These are phyloP conservation scores for Pseudogymnoascus sp. DNA, from an alignment of 2,329 filamentous ascomycete genomes.

Conservation along the genomic window DNA sequence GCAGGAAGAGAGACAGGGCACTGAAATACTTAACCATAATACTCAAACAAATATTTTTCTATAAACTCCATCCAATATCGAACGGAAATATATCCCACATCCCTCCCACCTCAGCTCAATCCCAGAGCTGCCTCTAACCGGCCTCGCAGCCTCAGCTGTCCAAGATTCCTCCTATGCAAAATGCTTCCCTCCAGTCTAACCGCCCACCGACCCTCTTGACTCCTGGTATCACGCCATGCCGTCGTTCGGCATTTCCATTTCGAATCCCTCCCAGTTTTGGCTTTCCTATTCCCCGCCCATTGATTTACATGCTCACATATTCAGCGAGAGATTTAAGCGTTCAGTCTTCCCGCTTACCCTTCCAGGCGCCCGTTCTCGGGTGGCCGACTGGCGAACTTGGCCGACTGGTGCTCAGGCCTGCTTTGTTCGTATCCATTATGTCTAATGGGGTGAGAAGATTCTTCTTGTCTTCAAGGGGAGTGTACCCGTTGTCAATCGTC, in stretches of 20 bases:
- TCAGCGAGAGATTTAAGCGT: neutral
- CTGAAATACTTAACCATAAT: neutral
- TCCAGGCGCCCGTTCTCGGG: constrained; percentile 27
- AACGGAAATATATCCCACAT: neutral
- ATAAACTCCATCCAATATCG: neutral
- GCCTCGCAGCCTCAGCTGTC: neutral
- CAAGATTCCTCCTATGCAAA: neutral
- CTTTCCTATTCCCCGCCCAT: neutral
- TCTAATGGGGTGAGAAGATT: constrained; percentile 14
- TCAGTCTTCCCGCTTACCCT: neutral
- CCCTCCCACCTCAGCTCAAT: neutral
- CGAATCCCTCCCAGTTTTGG: neutral
- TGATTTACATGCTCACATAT: neutral
- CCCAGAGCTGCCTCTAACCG: neutral
- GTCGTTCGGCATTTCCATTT: neutral
- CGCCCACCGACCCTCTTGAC: neutral
- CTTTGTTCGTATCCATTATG: constrained; percentile 29
- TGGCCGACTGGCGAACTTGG: constrained; percentile 40
- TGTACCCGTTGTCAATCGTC: constrained; percentile 28
- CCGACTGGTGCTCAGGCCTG: constrained; percentile 44
- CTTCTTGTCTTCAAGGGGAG: constrained; percentile 17
- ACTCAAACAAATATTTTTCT: constrained; percentile 1
- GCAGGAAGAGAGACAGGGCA: neutral
- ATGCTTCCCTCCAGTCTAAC: neutral
- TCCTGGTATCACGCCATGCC: neutral